Percentiles rank a stretch among this genome's conserved stretches.
These are phyloP conservation scores for Pseudocohnilembus persalinus DNA, from an alignment of 169 alveolate species.

Conservation along the genomic window DNA sequence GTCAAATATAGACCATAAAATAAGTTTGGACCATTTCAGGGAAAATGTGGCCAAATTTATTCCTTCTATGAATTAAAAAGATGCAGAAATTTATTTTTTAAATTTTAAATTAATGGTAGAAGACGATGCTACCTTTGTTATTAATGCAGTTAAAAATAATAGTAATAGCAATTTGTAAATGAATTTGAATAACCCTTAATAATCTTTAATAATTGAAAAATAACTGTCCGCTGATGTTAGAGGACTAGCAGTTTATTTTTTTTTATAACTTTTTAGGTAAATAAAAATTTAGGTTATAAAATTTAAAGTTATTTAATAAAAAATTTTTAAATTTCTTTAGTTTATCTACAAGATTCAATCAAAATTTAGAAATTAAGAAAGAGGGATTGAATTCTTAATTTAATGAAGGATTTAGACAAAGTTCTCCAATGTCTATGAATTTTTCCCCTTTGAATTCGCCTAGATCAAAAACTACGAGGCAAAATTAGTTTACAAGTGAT, in stretches of 20 bases:
- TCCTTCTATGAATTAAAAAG: conserved; percentile 10
- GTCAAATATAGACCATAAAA: conserved; percentile 2
- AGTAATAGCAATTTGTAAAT: background rate
- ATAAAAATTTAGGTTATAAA: too few relatives aligned
- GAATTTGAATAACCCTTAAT: background rate
- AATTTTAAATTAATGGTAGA: conserved; percentile 8
- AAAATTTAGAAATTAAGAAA: conserved; percentile 8
- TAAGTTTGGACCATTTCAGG: conserved; percentile 10
- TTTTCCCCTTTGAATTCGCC: conserved; percentile 57
- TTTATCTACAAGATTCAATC: conserved; percentile 12
- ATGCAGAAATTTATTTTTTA: conserved; percentile 31
- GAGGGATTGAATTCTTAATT: conserved; percentile 16
- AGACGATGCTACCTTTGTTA: conserved; percentile 19
- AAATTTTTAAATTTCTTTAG: conserved; percentile 3
- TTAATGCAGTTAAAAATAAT: conserved; percentile 2
- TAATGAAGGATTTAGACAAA: conserved; percentile 27
- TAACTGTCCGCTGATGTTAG: conserved; percentile 15
- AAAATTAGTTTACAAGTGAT: conserved; percentile 61
- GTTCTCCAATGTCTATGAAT: background rate
- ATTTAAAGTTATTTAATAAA: too few relatives aligned
- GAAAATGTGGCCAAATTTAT: conserved; percentile 8
- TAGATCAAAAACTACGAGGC: conserved; percentile 59
- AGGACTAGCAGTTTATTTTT: conserved; percentile 20
- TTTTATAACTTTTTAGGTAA: background rate
- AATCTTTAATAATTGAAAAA: background rate